phyloP scores from a whole-genome alignment of 768 basidiomycete genomes.

The Rickenella mellea region DNA sequence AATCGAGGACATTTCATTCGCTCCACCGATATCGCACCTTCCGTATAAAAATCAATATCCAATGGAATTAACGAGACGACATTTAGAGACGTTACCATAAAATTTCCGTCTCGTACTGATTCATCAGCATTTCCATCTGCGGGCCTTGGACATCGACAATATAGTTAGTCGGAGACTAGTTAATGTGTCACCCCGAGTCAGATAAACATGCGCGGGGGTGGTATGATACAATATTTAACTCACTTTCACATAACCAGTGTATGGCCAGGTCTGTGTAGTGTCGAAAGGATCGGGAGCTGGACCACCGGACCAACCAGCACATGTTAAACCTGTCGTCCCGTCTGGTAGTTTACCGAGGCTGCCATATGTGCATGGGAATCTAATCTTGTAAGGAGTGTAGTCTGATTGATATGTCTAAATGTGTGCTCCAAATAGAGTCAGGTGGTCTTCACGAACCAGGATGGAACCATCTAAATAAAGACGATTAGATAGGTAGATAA shows the following conservation, averaged over 20 bases:
- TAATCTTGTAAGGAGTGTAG: background rate
- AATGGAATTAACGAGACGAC: too few relatives aligned
- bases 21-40: constrained; percentile 48
- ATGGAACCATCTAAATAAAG: constrained; percentile 6
- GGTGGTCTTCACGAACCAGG: constrained; percentile 2
- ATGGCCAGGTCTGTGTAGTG: constrained; percentile 38
- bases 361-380: background rate
- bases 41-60: too few relatives aligned
- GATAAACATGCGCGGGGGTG: constrained; percentile 41
- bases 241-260: constrained; percentile 40
- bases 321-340: constrained; percentile 44
- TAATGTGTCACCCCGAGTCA: constrained; percentile 36
- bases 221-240: constrained; percentile 43
- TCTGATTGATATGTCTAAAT: background rate
- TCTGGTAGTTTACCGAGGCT: constrained; percentile 32
- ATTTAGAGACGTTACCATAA: constrained; percentile 5
- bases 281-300: constrained; percentile 45
- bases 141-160: constrained; percentile 42
- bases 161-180: too few relatives aligned
- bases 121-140: constrained; percentile 27
- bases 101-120: constrained; percentile 8
- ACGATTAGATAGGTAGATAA: background rate
- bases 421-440: background rate
- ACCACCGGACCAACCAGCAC: constrained; percentile 42
- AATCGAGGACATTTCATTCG: constrained; percentile 8